A percentile compares a stretch with the other conserved stretches of the same genome.
These are phyloP conservation scores for Trametes meyenii DNA, from an alignment of 768 basidiomycete genomes.

Conservation along the genomic window DNA sequence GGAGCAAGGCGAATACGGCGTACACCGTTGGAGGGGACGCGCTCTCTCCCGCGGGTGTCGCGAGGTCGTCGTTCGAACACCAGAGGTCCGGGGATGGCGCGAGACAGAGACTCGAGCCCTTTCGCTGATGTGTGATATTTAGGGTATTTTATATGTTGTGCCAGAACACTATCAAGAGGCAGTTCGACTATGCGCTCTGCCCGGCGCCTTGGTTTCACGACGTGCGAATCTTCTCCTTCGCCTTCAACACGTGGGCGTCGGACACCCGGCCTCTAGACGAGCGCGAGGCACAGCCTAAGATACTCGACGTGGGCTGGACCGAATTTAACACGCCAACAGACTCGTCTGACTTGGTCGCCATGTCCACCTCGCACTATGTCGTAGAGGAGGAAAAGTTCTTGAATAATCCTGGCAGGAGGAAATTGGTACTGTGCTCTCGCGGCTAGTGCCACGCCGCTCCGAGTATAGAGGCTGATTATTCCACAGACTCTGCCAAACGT, in stretches of 20 bases:
- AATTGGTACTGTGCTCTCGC: slow-evolving; percentile 10
- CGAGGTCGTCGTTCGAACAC: slow-evolving; percentile 29
- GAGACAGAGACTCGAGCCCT: not conserved
- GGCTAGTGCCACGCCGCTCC: not conserved
- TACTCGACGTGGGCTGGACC: slow-evolving; percentile 47
- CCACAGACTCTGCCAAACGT: slow-evolving; percentile 12
- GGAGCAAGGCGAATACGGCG: slow-evolving; percentile 29
- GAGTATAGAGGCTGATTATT: not conserved
- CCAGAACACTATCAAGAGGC: slow-evolving; percentile 24
- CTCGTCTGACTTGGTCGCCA: slow-evolving; percentile 14
- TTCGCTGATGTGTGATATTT: not conserved
- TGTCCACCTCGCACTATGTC: slow-evolving; percentile 15
- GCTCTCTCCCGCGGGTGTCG: slow-evolving; percentile 2
- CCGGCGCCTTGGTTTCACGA: slow-evolving; percentile 37
- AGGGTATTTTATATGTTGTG: slow-evolving; percentile 26
- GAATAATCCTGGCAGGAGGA: slow-evolving; percentile 20
- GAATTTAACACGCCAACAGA: slow-evolving; percentile 36
- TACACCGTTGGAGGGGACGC: slow-evolving; percentile 19
- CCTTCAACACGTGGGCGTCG: slow-evolving; percentile 38
- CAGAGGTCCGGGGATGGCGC: slow-evolving; percentile 25
- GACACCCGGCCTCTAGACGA: slow-evolving; percentile 37
- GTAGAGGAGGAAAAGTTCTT: slow-evolving; percentile 24
- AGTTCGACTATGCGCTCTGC: slow-evolving; percentile 35
- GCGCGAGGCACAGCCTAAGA: slow-evolving; percentile 36
- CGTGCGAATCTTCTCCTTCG: slow-evolving; percentile 40